Evolutionary conservation across 345 rosid genomes (phyloP), one percentile per base, ranked within the genome.

Genomic region (Barbarea vulgaris): DNA sequence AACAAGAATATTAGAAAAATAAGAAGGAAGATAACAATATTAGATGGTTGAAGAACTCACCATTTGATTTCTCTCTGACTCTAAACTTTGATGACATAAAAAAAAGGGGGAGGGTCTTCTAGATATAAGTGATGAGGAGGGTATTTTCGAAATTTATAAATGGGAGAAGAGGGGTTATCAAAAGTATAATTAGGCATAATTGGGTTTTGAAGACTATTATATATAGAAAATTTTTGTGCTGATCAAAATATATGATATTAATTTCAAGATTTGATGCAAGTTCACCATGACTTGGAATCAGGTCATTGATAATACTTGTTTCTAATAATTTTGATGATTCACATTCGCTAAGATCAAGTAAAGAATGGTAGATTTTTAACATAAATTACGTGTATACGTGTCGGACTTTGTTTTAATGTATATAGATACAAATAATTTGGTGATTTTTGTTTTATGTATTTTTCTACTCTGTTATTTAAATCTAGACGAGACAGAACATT

Each of bases 21-120:
- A n/a, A 73, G n/a, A 0, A 47, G 2, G 12, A 21, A 13, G 9
- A 61, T 13, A 69, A 67, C 10, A 18, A 22, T 19, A 37, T 19
- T 19, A 54, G 41, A 67, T 44, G 63, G 22, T 75, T 47, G 44
- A 67, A 73, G 78, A 78, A 78, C 81, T 70, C 83, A 88, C 96
- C 93, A 85, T 63, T 83, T 48, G 22, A 56, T 30, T 56, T 56
- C 6, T 62, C n/a, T 64, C 36, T 31, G 22, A 62, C 21, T 56
- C 6, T 47, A 76, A 42, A 53, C 24, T 46, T 66, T 56, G 28
- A 57, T 5, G 42, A 53, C 56, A 44, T 4, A 13, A 13, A 14
- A 19, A 28, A 4, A 4, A 5, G 19, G 17, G 1, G 54, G 5
- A 17, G 3, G 24, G 9, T 52, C 42, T 51, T 50, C 67, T 30